Evolutionary conservation across 306 rosid genomes (phyloP).

Genomic region (Sophora flavescens): DNA sequence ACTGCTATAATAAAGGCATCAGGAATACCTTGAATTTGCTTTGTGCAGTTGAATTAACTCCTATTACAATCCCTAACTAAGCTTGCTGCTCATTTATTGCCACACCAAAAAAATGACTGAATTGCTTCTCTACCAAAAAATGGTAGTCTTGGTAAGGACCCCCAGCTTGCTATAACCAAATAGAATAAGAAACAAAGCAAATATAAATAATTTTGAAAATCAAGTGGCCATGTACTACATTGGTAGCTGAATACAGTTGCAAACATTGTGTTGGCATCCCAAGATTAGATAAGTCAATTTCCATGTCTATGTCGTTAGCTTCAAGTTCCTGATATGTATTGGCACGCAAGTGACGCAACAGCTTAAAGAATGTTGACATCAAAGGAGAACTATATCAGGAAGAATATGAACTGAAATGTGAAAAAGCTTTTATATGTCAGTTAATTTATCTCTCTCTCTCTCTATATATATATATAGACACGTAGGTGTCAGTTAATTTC

Average conservation of each 20-base stretch:
- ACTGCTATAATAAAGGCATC: slow-evolving; percentile 5
- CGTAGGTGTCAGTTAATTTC: slow-evolving; percentile 14
- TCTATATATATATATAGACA: too few species aligned
- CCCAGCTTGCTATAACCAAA: slow-evolving; percentile 89
- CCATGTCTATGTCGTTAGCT: slow-evolving; percentile 96
- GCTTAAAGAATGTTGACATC: slow-evolving; percentile 38
- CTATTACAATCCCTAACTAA: slow-evolving; percentile 79
- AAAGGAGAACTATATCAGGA: too few species aligned
- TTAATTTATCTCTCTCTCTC: too few species aligned
- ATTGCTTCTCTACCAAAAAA: slow-evolving; percentile 98
- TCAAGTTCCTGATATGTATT: slow-evolving; percentile 78
- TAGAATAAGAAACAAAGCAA: slow-evolving; percentile 47
- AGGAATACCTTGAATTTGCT: slow-evolving; percentile 92
- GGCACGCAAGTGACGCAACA: too few species aligned
- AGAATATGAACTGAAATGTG: slow-evolving; percentile 19
- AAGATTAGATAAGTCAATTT: slow-evolving; percentile 96
- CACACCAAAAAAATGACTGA: slow-evolving; percentile 94
- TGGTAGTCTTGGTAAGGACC: slow-evolving; percentile 97
- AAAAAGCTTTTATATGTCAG: slow-evolving; percentile 1
- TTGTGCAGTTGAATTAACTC: slow-evolving; percentile 91
- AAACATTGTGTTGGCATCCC: slow-evolving; percentile 98
- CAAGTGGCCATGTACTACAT: slow-evolving; percentile 41
- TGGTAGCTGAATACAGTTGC: slow-evolving; percentile 97
- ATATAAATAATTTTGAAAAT: slow-evolving; percentile 35
- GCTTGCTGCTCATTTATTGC: slow-evolving; percentile 93